Percentiles rank a stretch among this genome's conserved stretches.
phyloP scores from a whole-genome alignment of 1,284 basidiomycete genomes.

The Rhodotorula glutinis region DNA sequence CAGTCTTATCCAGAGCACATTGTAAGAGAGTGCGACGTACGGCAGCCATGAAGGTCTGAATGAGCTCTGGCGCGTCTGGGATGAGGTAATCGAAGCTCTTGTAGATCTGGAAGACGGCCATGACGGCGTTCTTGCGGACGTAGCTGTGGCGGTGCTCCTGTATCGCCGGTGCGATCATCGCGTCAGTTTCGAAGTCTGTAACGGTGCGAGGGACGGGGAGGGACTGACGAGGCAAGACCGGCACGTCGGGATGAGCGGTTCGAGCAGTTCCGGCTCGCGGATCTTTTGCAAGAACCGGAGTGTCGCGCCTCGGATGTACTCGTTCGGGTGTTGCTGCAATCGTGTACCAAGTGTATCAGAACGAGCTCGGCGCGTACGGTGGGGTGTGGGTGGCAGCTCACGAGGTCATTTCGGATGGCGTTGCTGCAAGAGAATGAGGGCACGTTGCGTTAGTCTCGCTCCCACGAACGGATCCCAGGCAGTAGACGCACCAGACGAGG shows the following conservation, averaged over 20 bases:
- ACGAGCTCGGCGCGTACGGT: background rate
- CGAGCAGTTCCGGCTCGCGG: constrained; percentile 88
- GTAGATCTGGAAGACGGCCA: constrained; percentile 92
- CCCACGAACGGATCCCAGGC: background rate
- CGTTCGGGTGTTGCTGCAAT: constrained; percentile 85
- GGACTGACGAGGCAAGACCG: constrained; percentile 70
- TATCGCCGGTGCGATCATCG: too few species aligned
- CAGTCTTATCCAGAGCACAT: background rate
- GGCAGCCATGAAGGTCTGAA: constrained; percentile 95
- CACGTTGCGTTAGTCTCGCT: background rate
- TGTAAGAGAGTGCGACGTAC: constrained; percentile 44
- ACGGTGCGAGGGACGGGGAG: background rate
- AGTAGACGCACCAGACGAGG: constrained; percentile 65
- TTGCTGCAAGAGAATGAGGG: constrained; percentile 52
- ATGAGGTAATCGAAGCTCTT: constrained; percentile 91
- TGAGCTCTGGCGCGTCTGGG: constrained; percentile 93
- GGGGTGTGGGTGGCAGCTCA: constrained; percentile 53
- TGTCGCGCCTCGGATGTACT: constrained; percentile 97
- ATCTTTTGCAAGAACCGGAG: constrained; percentile 96
- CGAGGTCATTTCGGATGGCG: constrained; percentile 91
- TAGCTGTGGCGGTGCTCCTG: constrained; percentile 95
- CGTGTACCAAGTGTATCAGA: background rate
- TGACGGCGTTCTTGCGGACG: constrained; percentile 97
- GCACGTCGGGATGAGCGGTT: constrained; percentile 91
- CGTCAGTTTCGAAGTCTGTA: too few species aligned